phyloP scores from a whole-genome alignment of 208 protist species.

The Histomonas meleagridis region DNA sequence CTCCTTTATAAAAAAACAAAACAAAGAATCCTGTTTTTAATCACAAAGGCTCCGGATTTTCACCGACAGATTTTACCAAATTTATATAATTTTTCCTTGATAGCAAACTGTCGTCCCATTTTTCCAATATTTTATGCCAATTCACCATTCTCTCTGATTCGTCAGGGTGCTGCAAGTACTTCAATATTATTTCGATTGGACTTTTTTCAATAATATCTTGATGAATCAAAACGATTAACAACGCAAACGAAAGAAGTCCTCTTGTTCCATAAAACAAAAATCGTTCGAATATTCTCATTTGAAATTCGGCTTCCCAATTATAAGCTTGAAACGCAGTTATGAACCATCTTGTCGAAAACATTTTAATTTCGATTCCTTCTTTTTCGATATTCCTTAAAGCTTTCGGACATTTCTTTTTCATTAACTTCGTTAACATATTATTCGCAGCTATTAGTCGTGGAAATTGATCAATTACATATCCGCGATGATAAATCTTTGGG shows the following conservation, averaged over 20 bases:
- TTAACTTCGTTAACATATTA: background rate
- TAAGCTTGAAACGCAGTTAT: background rate
- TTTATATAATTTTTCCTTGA: background rate
- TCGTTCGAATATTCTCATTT: constrained; percentile 18
- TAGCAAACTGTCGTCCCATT: background rate
- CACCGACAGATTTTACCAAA: background rate
- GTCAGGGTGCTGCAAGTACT: background rate
- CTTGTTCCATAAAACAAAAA: constrained; percentile 24
- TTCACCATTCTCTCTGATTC: background rate
- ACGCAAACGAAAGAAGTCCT: background rate
- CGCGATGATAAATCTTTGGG: background rate
- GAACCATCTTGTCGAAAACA: constrained; percentile 17
- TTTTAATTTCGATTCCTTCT: background rate
- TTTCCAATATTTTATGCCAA: background rate
- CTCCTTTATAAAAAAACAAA: no score
- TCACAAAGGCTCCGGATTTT: background rate
- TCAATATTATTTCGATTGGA: background rate
- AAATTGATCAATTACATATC: background rate
- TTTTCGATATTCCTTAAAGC: background rate
- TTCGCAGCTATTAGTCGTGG: background rate
- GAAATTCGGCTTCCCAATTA: constrained; percentile 22
- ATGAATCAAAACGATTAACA: background rate
- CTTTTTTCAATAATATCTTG: background rate
- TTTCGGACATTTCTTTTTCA: constrained; percentile 20
- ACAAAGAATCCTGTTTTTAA: no score